phyloP scores from a whole-genome alignment of 225 moss, liverwort and hornwort genomes.

The Asterella californica region DNA sequence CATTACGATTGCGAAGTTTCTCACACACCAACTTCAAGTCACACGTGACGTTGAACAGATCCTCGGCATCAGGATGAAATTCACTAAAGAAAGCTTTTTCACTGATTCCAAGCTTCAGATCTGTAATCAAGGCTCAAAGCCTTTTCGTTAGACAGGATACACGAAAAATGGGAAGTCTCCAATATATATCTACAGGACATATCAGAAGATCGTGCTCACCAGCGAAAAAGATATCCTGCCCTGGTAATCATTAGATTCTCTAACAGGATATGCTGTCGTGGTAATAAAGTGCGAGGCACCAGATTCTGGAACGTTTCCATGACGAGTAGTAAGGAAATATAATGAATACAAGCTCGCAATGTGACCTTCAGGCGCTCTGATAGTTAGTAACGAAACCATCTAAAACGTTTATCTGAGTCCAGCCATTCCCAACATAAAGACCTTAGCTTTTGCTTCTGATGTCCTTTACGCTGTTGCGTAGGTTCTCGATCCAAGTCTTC shows the following conservation, averaged over 20 bases:
- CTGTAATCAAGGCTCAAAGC: slow-evolving; percentile 29
- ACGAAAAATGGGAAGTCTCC: not conserved
- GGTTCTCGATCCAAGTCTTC: too few relatives aligned
- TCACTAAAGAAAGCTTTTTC: slow-evolving; percentile 86
- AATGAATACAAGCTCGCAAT: too few relatives aligned
- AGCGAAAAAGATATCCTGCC: not conserved
- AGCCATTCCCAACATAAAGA: too few relatives aligned
- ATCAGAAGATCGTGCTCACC: not conserved
- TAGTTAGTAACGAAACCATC: too few relatives aligned
- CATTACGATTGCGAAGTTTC: slow-evolving; percentile 63
- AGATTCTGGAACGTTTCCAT: too few relatives aligned
- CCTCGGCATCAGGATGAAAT: slow-evolving; percentile 91
- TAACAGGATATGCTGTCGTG: not conserved
- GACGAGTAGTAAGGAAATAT: too few relatives aligned
- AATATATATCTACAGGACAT: not conserved
- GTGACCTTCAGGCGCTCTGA: too few relatives aligned
- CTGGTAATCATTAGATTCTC: not conserved
- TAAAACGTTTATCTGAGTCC: too few relatives aligned
- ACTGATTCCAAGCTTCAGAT: slow-evolving; percentile 85
- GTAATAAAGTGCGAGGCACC: too few relatives aligned
- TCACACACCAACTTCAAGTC: slow-evolving; percentile 83
- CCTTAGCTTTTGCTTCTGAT: too few relatives aligned
- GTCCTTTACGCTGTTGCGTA: too few relatives aligned
- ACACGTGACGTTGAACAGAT: slow-evolving; percentile 77
- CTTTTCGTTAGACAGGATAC: not conserved